Percentiles rank a stretch among this genome's conserved stretches.
Evolutionary conservation across 2,329 filamentous ascomycete genomes (phyloP).

Genomic region (Lasiodiplodia gonubiensis): DNA sequence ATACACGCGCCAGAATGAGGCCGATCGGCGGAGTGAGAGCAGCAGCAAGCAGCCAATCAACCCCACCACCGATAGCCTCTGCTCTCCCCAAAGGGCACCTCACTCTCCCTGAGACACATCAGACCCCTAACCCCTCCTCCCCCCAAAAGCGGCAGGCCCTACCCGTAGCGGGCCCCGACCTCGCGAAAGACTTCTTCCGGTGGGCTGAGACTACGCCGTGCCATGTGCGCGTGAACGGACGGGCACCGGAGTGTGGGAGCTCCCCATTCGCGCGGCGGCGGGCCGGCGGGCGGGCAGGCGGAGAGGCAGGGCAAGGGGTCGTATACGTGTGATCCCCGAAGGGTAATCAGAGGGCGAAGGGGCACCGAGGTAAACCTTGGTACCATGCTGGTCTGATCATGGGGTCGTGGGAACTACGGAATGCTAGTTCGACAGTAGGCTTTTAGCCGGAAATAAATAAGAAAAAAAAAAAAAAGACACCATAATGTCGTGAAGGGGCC

Average conservation of each 20-base stretch:
- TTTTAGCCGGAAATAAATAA: not conserved
- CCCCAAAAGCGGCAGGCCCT: not conserved
- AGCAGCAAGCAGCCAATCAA: too few relatives aligned
- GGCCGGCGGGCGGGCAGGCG: not conserved
- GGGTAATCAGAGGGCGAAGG: not conserved
- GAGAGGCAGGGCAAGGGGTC: not conserved
- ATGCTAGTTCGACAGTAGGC: not conserved
- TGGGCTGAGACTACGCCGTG: not conserved
- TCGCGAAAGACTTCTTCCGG: slow-evolving; percentile 22
- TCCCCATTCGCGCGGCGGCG: not conserved
- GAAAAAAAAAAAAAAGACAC: too few relatives aligned
- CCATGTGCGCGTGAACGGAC: not conserved
- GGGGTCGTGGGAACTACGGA: not conserved
- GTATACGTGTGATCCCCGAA: too few relatives aligned
- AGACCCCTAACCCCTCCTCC: not conserved
- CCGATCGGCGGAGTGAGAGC: not conserved
- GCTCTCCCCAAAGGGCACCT: not conserved
- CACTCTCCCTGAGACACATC: slow-evolving; percentile 18
- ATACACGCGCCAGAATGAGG: not conserved
- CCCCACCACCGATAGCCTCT: too few relatives aligned
- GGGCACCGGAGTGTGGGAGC: not conserved
- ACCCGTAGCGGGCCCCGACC: too few relatives aligned
- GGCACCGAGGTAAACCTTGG: not conserved
- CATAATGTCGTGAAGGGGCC: too few relatives aligned
- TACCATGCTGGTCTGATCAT: not conserved